Evolutionary conservation across 2,329 filamentous ascomycete genomes (phyloP).

Genomic region (Emergomyces pasteurianus): DNA sequence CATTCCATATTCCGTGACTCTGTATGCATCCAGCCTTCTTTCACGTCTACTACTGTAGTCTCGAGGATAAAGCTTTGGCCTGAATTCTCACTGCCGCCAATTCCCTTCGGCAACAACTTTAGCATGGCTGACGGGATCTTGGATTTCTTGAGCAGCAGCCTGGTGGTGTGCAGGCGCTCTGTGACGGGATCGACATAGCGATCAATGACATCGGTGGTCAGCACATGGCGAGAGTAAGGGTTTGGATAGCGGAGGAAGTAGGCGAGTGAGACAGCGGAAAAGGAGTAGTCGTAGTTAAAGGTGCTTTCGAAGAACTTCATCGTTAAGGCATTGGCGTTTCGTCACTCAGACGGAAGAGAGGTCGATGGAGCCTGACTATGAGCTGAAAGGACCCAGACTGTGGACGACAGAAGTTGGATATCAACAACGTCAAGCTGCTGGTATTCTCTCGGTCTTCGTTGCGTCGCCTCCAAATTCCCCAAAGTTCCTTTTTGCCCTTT

Average conservation of each 20-base stretch:
- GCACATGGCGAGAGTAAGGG: slow-evolving; percentile 53
- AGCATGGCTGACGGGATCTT: slow-evolving; percentile 50
- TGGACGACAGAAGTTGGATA: not conserved
- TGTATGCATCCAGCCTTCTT: slow-evolving; percentile 54
- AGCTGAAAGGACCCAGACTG: not conserved
- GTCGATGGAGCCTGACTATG: not conserved
- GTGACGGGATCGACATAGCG: slow-evolving; percentile 49
- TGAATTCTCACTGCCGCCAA: slow-evolving; percentile 45
- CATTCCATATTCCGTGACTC: slow-evolving; percentile 54
- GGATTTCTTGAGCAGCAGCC: slow-evolving; percentile 51
- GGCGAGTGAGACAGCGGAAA: slow-evolving; percentile 53
- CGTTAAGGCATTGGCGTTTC: slow-evolving; percentile 11
- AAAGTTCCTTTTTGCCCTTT: not conserved
- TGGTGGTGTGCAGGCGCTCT: slow-evolving; percentile 48
- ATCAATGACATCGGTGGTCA: slow-evolving; percentile 54
- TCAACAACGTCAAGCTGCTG: not conserved
- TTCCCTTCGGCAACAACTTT: slow-evolving; percentile 48
- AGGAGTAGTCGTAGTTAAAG: slow-evolving; percentile 53
- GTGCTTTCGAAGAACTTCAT: slow-evolving; percentile 44
- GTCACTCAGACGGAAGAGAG: not conserved
- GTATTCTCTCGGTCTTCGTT: not conserved
- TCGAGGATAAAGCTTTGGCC: slow-evolving; percentile 54
- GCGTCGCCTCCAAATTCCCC: not conserved
- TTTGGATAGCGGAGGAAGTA: slow-evolving; percentile 60
- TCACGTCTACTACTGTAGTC: slow-evolving; percentile 48